Base-by-base conservation (phyloP, 164 flowering plant species). In the Euptelea pleiosperma region DNA sequence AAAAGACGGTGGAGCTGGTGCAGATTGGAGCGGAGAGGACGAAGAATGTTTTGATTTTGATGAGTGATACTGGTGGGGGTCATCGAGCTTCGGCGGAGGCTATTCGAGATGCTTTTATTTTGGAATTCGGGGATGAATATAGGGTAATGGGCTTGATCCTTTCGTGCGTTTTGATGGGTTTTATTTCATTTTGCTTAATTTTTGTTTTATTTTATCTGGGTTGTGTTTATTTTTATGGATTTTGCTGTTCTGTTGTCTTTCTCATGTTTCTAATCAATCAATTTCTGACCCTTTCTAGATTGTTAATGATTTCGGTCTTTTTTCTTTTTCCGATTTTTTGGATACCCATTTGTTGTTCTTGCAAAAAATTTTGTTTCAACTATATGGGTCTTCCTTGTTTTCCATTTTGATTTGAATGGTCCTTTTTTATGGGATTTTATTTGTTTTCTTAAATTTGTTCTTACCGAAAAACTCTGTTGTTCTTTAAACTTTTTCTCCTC, bases 31-130 rank as follows among this genome's bases (percentile, higher is more conserved):
- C 98, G 8, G 86, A 92, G 60, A 79, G 88, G 73, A 83, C 91
- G 22, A 92, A 87, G 70, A 92, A 77, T 61, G 98, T 92, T 34
- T 55, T 92, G 67, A 92, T 92, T 35, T 78, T 92, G 45, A 89
- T 92, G 98, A 92, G 98, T 45, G 98, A 92, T 55, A 92, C 98
- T 0, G 98, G 98, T n/a, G 98, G 98, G 0, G 98, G 98, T 0
- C 98, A 92, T 60, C 69, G 98, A 3, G 98, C 98, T 9, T 92
- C 98, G 0, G 98, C 98, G 0, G 98, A 92, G 75, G 96, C 98
- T 25, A 92, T 92, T 54, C 75, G 85, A 2, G 96, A 92, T 25
- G 98, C 98, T 24, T 92, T 92, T 66, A 60, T 36, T 43, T 44
- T 80, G 43, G 84, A 89, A 55, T 92, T 74, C 55, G 98, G 97